A percentile compares a stretch with the other conserved stretches of the same genome.
Evolutionary conservation across 140 eudicot genomes (phyloP).

Genomic region (Flaveria floridana): DNA sequence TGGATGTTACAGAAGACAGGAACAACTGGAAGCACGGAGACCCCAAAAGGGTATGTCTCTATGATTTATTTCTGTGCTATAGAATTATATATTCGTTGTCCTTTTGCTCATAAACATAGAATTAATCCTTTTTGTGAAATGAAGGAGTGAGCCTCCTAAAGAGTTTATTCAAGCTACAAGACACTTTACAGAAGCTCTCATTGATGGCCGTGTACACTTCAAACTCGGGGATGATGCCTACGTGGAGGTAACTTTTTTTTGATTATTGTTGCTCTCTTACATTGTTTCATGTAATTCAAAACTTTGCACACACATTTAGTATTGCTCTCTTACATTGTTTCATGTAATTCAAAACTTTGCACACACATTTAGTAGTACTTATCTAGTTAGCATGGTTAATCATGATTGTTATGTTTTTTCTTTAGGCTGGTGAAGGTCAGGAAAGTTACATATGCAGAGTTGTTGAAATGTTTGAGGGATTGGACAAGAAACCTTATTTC

Average conservation of each 20-base stretch:
- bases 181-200: constrained; percentile 40
- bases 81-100: not conserved
- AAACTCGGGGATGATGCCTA: constrained; percentile 48
- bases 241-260: constrained; percentile 30
- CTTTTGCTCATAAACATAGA: not conserved
- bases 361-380: not conserved
- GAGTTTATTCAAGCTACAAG: constrained; percentile 39
- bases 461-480: constrained; percentile 72
- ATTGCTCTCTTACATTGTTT: not conserved
- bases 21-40: not conserved
- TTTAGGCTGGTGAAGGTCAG: constrained; percentile 48
- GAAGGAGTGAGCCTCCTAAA: constrained; percentile 20
- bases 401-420: not conserved
- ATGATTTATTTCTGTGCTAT: not conserved
- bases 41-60: constrained; percentile 25
- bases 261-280: not conserved
- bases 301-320: not conserved
- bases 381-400: not conserved
- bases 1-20: constrained; percentile 24
- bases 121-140: not conserved
- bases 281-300: not conserved
- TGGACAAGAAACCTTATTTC: constrained; percentile 47
- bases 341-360: not conserved
- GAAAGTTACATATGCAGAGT: constrained; percentile 59
- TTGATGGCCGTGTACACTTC: constrained; percentile 39